A percentile compares a stretch with the other conserved stretches of the same genome.
Conservation (phyloP, 1,284 basidiomycete species). For the Rugosomyces carneus region DNA sequence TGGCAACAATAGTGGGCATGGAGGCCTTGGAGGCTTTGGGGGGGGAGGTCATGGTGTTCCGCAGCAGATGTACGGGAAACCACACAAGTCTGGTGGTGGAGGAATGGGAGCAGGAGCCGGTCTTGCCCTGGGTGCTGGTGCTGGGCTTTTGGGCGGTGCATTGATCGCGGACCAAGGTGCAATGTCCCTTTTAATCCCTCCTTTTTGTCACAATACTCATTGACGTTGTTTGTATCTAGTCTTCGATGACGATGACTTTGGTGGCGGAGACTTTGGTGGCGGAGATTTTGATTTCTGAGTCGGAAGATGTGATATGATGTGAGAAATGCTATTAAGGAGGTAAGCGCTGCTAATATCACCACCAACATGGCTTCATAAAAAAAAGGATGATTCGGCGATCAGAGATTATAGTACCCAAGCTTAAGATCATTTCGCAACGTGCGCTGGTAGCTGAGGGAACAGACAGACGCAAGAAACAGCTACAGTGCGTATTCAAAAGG, state of each 20-base stretch:
- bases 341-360: not conserved
- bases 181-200: not conserved
- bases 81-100: not conserved
- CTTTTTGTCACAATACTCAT: not conserved
- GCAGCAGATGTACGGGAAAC: not conserved
- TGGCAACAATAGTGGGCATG: not conserved
- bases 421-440: not conserved
- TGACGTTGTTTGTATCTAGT: not conserved
- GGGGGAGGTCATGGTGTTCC: not conserved
- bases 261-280: not conserved
- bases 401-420: too few species aligned
- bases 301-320: not conserved
- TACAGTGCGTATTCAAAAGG: too few species aligned
- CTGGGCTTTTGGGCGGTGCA: slow-evolving; percentile 12
- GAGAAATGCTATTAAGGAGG: not conserved
- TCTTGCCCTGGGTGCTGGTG: slow-evolving; percentile 12
- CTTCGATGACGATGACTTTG: slow-evolving; percentile 5
- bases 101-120: not conserved
- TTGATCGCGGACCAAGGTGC: slow-evolving; percentile 5
- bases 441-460: too few species aligned
- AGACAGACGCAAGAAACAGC: too few species aligned
- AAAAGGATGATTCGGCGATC: too few species aligned
- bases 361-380: too few species aligned
- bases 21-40: not conserved
- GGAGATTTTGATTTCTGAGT: slow-evolving; percentile 7